These are phyloP conservation scores for Teratosphaeria viscida DNA, from an alignment of 2,329 filamentous ascomycete genomes.

Conservation along the genomic window DNA sequence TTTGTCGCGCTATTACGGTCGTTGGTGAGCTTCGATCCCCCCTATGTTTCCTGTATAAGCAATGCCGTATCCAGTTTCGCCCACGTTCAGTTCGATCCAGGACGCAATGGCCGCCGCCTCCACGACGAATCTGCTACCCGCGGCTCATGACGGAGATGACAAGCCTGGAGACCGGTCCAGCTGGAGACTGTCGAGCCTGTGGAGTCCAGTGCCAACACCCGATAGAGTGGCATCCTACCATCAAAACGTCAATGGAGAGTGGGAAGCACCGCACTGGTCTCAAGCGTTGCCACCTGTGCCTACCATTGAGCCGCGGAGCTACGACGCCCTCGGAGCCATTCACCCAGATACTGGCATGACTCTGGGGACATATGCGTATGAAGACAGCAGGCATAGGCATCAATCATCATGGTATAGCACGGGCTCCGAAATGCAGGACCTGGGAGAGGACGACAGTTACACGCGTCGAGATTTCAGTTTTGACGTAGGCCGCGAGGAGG, in stretches of 20 bases:
- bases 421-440: not conserved
- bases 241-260: not conserved
- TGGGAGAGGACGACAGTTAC: not conserved
- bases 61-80: not conserved
- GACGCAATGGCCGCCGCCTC: not conserved
- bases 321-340: not conserved
- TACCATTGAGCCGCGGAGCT: not conserved
- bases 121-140: not conserved
- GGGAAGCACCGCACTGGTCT: not conserved
- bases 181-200: constrained; percentile 5
- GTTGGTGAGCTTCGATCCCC: not conserved
- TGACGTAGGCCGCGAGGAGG: not conserved
- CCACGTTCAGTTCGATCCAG: not conserved
- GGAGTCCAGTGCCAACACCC: constrained; percentile 1
- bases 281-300: not conserved
- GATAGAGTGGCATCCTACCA: not conserved
- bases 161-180: not conserved
- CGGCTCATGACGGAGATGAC: not conserved
- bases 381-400: not conserved
- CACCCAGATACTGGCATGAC: not conserved
- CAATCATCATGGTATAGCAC: not conserved
- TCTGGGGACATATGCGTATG: not conserved
- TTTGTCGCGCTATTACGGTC: not conserved
- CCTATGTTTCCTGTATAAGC: not conserved
- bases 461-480: not conserved